These are phyloP conservation scores for Phytophthora aleatoria DNA, from an alignment of 352 stramenopile species.

Conservation along the genomic window DNA sequence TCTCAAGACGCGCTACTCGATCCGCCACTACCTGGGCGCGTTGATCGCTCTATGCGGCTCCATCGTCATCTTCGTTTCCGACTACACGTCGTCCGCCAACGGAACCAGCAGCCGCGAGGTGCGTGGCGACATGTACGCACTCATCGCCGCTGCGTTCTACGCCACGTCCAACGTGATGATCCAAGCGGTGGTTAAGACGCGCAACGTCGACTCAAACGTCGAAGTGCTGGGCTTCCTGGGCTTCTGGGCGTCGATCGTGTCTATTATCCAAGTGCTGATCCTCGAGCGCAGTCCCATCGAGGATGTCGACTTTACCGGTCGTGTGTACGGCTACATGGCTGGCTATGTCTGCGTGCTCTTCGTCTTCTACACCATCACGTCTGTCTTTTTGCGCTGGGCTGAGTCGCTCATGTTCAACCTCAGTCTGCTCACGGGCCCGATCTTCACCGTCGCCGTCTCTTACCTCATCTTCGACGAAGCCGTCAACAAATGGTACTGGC, in stretches of 20 bases:
- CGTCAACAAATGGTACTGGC: slow-evolving; percentile 69
- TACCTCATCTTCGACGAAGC: slow-evolving; percentile 64
- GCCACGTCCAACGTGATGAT: slow-evolving; percentile 77
- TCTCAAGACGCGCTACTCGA: slow-evolving; percentile 67
- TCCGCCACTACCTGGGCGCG: slow-evolving; percentile 53
- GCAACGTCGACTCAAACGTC: slow-evolving; percentile 60
- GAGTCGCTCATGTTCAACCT: slow-evolving; percentile 79
- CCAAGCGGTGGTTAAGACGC: slow-evolving; percentile 67
- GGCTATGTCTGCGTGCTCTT: slow-evolving; percentile 65
- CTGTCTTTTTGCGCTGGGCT: slow-evolving; percentile 57
- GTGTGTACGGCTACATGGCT: slow-evolving; percentile 60
- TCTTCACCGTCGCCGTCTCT: slow-evolving; percentile 64
- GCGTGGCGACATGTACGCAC: slow-evolving; percentile 61
- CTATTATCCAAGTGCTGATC: slow-evolving; percentile 56
- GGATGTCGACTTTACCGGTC: slow-evolving; percentile 48
- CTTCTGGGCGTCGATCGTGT: slow-evolving; percentile 56
- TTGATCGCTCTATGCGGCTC: slow-evolving; percentile 50
- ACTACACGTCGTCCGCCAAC: slow-evolving; percentile 57
- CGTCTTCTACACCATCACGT: slow-evolving; percentile 67
- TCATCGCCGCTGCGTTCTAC: slow-evolving; percentile 66
- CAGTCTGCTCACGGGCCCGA: slow-evolving; percentile 56
- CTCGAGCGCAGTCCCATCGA: slow-evolving; percentile 52
- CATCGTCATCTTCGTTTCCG: slow-evolving; percentile 61
- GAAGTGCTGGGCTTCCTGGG: slow-evolving; percentile 62
- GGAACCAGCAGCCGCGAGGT: slow-evolving; percentile 45